Evolutionary conservation across 306 rosid genomes (phyloP).

Genomic region (Cajanus cajan): DNA sequence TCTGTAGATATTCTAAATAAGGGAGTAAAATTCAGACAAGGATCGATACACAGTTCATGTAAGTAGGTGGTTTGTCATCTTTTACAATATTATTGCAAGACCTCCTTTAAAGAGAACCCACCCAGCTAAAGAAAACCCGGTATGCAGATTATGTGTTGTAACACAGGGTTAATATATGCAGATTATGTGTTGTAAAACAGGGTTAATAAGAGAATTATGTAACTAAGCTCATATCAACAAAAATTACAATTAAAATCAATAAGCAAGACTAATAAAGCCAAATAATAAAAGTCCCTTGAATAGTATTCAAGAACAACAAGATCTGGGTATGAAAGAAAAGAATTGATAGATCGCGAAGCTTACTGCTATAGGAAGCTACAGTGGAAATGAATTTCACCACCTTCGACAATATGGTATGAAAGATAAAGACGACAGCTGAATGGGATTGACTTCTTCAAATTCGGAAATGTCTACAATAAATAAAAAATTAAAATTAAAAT

Average conservation of each 20-base stretch:
- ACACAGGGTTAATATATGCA: too few species aligned
- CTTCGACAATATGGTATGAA: background rate
- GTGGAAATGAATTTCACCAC: background rate
- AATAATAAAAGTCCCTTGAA: background rate
- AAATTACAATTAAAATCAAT: conserved; percentile 7
- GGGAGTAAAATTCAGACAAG: background rate
- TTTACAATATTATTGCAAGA: background rate
- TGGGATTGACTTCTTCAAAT: conserved; percentile 11
- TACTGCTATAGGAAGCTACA: background rate
- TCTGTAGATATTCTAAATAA: background rate
- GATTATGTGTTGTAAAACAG: too few species aligned
- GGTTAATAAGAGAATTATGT: background rate
- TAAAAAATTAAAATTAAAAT: too few species aligned
- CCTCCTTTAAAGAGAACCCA: background rate
- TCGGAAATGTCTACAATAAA: background rate
- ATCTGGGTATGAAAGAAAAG: conserved; percentile 9
- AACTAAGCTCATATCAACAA: background rate
- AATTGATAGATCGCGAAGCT: conserved; percentile 29
- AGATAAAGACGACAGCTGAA: background rate
- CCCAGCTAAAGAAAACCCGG: background rate
- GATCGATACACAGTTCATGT: background rate
- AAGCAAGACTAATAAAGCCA: background rate
- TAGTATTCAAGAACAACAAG: conserved; percentile 12
- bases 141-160: background rate
- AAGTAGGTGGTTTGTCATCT: background rate